Base-by-base conservation (phyloP, 2,329 filamentous ascomycete species). In the Alternaria consortialis region DNA sequence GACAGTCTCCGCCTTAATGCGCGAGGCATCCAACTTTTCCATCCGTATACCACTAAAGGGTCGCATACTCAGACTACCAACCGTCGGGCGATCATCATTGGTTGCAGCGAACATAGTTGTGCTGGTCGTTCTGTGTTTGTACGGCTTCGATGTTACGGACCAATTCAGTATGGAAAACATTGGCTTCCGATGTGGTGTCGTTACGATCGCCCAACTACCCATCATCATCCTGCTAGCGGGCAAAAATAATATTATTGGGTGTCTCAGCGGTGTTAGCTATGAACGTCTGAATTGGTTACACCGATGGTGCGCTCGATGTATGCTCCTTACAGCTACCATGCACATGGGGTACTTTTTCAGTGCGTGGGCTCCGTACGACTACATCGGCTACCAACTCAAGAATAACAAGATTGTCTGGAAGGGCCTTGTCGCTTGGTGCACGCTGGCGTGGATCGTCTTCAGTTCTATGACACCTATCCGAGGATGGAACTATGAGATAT, bases 241-340 rank as follows among this genome's bases (percentile, higher is more conserved):
- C 9, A 86, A 86, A 73, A 82, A 84, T 58, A 88, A 86, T 65
- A 79, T 87, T 20, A 78, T 91, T n/a, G 88, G 86, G 1, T 80
- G 84, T 54, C 77, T 92, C 25, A 83, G 85, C 4, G 90, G 89
- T 11, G 83, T 85, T 9, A 88, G 88, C 62, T 87, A 91, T 70
- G 90, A 92, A 77, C 84, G 88, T 8, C 80, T 92, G 59, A 91
- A 91, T 74, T 92, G 90, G 90, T 77, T 91, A 53, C 90, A 92
- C 70, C 85, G 90, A 62, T 92, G 90, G 90, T 86, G 89, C 9
- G 88, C 87, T 3, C 84, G 90, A 60, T 90, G 88, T 56, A 86
- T 92, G 79, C 84, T 92, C 36, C 79, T 91, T 15, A 91, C 88
- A 0, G 87, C 86, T 2, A 88, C 88, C 1, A 83, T 91, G 4